These are phyloP conservation scores for Arachis monticola DNA, from an alignment of 331 rosid genomes.

Conservation along the genomic window DNA sequence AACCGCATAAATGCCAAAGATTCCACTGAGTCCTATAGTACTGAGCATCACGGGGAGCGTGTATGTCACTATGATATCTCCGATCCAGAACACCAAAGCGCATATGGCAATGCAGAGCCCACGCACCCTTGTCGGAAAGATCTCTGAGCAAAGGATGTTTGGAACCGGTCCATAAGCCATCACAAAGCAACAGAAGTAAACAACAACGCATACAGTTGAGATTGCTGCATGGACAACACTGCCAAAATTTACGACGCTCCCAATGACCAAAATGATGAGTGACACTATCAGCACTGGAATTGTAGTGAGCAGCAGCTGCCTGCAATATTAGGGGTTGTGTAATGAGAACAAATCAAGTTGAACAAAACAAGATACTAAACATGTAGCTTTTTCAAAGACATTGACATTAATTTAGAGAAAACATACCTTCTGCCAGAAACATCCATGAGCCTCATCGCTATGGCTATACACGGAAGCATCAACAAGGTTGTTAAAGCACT, in stretches of 20 bases:
- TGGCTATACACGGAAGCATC: constrained; percentile 83
- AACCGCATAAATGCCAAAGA: constrained; percentile 61
- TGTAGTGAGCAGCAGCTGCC: constrained; percentile 64
- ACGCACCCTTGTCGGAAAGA: constrained; percentile 81
- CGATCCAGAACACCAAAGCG: constrained; percentile 67
- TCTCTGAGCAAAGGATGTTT: constrained; percentile 81
- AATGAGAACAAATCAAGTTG: constrained; percentile 25
- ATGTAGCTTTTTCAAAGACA: too few relatives aligned
- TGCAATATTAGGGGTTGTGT: constrained; percentile 40
- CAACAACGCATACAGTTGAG: constrained; percentile 62
- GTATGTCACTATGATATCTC: constrained; percentile 77
- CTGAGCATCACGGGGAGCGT: constrained; percentile 66
- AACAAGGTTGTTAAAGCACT: constrained; percentile 85
- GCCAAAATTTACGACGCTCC: constrained; percentile 49
- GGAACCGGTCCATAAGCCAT: constrained; percentile 80
- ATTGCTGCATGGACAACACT: constrained; percentile 56
- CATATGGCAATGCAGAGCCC: constrained; percentile 85
- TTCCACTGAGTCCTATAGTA: constrained; percentile 64
- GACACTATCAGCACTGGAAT: constrained; percentile 70
- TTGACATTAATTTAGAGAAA: neutral
- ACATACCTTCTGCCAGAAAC: constrained; percentile 74
- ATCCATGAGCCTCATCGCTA: constrained; percentile 89
- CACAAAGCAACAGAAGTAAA: constrained; percentile 70
- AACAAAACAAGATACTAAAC: neutral
- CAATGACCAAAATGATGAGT: constrained; percentile 58